phyloP scores from a whole-genome alignment of 2,329 filamentous ascomycete genomes.

The Ceratocystis albifundus region DNA sequence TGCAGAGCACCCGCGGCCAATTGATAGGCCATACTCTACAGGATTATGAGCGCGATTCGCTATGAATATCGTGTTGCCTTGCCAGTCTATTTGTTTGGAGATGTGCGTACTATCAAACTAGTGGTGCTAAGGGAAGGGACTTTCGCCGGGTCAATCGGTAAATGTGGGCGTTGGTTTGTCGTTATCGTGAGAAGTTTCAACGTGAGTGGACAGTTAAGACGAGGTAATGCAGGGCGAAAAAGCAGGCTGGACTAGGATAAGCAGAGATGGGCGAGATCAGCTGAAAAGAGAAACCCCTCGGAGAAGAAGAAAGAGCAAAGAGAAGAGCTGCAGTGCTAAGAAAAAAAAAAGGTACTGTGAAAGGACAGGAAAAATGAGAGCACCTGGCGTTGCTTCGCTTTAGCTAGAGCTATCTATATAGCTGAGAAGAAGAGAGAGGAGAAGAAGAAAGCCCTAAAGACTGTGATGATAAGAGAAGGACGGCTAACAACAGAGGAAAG shows the following conservation, averaged over 20 bases:
- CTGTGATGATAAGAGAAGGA: neutral
- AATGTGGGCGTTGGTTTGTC: neutral
- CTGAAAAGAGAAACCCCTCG: neutral
- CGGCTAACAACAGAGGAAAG: neutral
- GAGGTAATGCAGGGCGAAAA: too few relatives aligned
- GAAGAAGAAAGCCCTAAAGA: neutral
- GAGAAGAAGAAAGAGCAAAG: neutral
- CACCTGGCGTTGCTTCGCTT: too few relatives aligned
- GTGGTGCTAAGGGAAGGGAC: neutral
- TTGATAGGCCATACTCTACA: slow-evolving; percentile 18
- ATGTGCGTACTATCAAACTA: neutral
- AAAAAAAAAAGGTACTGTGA: too few relatives aligned
- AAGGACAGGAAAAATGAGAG: too few relatives aligned
- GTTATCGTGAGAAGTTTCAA: neutral
- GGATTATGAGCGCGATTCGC: neutral
- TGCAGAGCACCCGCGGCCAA: slow-evolving; percentile 23
- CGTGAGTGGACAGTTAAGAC: neutral
- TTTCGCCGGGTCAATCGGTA: neutral
- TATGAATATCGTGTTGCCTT: neutral
- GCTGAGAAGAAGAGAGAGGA: neutral
- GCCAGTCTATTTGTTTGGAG: neutral
- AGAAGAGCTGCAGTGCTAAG: neutral
- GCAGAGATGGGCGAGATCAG: neutral
- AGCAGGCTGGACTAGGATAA: neutral
- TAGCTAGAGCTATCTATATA: neutral